Conservation (phyloP, 176 grass and related monocot genomes). For the Coix lacrymajobi region DNA sequence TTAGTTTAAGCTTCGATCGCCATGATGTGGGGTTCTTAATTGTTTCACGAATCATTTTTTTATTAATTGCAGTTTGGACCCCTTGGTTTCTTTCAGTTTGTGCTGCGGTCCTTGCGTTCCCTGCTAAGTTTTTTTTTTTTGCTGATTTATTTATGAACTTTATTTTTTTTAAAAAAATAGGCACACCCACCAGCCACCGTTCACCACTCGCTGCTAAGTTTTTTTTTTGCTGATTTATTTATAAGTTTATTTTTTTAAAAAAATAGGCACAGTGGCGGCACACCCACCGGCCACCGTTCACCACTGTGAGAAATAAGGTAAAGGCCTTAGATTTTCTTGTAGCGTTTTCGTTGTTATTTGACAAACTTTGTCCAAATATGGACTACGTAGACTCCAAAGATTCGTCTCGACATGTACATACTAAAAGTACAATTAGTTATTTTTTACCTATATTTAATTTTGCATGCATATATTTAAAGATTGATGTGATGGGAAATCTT, state of each 20-base stretch:
- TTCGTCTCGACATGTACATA: too few species aligned
- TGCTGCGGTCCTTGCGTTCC: background rate
- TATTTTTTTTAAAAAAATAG: background rate
- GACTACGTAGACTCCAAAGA: too few species aligned
- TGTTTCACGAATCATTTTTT: background rate
- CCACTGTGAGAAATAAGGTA: background rate
- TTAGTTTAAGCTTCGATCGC: constrained; percentile 21
- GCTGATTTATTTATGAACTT: background rate
- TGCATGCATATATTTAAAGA: too few species aligned
- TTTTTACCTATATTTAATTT: too few species aligned
- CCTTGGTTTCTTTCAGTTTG: background rate
- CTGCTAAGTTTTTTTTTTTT: background rate
- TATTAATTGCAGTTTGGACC: background rate
- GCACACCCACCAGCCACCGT: background rate
- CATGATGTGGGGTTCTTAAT: background rate
- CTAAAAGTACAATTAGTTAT: too few species aligned
- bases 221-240: background rate
- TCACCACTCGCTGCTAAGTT: too few species aligned
- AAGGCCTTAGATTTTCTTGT: too few species aligned
- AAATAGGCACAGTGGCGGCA: background rate
- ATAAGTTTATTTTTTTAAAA: background rate
- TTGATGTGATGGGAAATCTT: too few species aligned
- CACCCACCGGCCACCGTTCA: too few species aligned
- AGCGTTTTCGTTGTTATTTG: too few species aligned
- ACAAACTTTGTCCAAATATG: too few species aligned